These are phyloP conservation scores for Dissoconium aciculare DNA, from an alignment of 2,329 filamentous ascomycete species.

Conservation along the genomic window DNA sequence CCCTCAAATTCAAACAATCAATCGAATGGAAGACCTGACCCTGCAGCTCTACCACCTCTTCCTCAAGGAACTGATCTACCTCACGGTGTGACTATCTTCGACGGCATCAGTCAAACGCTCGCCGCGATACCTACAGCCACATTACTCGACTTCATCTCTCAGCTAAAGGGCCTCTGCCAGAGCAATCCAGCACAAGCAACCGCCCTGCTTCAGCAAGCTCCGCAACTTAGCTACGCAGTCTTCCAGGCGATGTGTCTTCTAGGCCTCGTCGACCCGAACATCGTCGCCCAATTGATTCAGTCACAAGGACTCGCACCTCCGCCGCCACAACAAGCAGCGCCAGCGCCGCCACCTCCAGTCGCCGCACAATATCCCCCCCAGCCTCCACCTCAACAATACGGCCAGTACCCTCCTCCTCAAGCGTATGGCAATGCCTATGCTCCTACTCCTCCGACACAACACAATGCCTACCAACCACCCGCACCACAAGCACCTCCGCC, in stretches of 20 bases:
- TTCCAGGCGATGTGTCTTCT: slow-evolving; percentile 90
- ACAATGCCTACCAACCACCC: slow-evolving; percentile 23
- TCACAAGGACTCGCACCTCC: neutral
- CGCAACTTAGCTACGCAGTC: slow-evolving; percentile 84
- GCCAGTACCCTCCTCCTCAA: slow-evolving; percentile 24
- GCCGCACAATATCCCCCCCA: slow-evolving; percentile 15
- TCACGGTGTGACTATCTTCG: slow-evolving; percentile 66
- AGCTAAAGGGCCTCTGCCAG: slow-evolving; percentile 84
- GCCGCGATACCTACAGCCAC: slow-evolving; percentile 74
- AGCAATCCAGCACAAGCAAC: slow-evolving; percentile 70
- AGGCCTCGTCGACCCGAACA: slow-evolving; percentile 74
- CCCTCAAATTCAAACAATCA: slow-evolving; percentile 26
- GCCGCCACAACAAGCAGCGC: slow-evolving; percentile 33
- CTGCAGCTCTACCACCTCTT: slow-evolving; percentile 55
- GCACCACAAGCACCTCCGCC: slow-evolving; percentile 30
- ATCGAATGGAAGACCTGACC: slow-evolving; percentile 21
- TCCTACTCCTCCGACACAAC: slow-evolving; percentile 32
- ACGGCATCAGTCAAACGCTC: slow-evolving; percentile 84
- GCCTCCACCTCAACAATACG: slow-evolving; percentile 22
- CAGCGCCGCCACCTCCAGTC: slow-evolving; percentile 23
- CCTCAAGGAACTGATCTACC: slow-evolving; percentile 75
- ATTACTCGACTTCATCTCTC: slow-evolving; percentile 79
- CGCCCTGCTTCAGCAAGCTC: slow-evolving; percentile 73
- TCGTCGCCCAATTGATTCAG: slow-evolving; percentile 62
- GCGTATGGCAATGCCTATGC: slow-evolving; percentile 25